Evolutionary conservation across 2,329 filamentous ascomycete genomes (phyloP).

Genomic region (Rhinocladiella similis): DNA sequence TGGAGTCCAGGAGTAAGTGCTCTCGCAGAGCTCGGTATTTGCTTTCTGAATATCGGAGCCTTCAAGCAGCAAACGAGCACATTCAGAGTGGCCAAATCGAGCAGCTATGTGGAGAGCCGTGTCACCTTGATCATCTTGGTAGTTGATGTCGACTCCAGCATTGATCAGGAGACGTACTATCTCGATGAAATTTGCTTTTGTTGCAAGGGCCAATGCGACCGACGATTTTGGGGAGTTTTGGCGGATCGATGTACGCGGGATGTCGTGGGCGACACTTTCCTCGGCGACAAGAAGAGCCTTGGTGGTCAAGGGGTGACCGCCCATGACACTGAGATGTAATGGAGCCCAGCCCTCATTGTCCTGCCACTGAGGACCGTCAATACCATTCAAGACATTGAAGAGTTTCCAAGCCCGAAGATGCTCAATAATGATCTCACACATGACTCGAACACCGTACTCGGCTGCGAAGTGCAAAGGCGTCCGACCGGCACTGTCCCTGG

Average conservation of each 20-base stretch:
- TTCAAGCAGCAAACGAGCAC: slow-evolving; percentile 72
- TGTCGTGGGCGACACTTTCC: slow-evolving; percentile 64
- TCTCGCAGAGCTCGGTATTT: slow-evolving; percentile 75
- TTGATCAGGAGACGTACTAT: slow-evolving; percentile 88
- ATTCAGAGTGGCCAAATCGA: slow-evolving; percentile 80
- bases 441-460: slow-evolving; percentile 89
- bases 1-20: slow-evolving; percentile 91
- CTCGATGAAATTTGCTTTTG: slow-evolving; percentile 78
- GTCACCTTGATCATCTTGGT: slow-evolving; percentile 85
- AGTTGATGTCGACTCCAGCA: slow-evolving; percentile 89
- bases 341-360: slow-evolving; percentile 89
- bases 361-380: slow-evolving; percentile 87
- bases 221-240: slow-evolving; percentile 78
- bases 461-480: slow-evolving; percentile 90
- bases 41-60: slow-evolving; percentile 71
- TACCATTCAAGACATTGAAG: slow-evolving; percentile 80
- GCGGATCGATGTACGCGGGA: slow-evolving; percentile 61
- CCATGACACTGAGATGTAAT: slow-evolving; percentile 87
- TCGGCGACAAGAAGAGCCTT: slow-evolving; percentile 77
- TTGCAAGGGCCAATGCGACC: slow-evolving; percentile 82
- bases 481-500: slow-evolving; percentile 76
- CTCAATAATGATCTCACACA: slow-evolving; percentile 83
- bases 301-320: slow-evolving; percentile 84
- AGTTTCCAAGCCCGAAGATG: slow-evolving; percentile 87
- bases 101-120: slow-evolving; percentile 90